Evolutionary conservation across 2,329 filamentous ascomycete genomes (phyloP), one percentile per base, ranked within the genome.

Genomic region (Aspergillus aculeatinus): DNA sequence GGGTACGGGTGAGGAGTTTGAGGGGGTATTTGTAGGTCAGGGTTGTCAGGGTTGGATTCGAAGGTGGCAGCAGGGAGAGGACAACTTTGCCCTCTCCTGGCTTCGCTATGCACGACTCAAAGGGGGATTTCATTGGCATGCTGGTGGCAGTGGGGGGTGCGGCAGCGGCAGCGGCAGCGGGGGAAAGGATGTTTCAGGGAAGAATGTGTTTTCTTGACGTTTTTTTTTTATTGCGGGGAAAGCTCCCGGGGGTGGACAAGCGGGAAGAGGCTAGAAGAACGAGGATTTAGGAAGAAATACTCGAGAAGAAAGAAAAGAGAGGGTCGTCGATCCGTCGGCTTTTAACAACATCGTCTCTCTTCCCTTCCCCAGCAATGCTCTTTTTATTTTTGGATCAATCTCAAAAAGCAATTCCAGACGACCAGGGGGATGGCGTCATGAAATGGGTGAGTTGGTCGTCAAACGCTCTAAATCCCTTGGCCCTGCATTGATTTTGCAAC

Each of bases 21-120:
- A 99, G 83, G 1, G 95, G 95, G 71, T 98, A 99, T 74, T 96
- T 92, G 74, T 96, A 98, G 39, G 88, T 88, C 65, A 96, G 85
- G 33, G 83, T 85, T 62, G 88, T 86, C 31, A 96, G 83, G 50
- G 87, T 87, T 14, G 91, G 91, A 51, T 85, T 85, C 27, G 85
- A 83, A 33, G 88, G 87, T 39, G 93, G 91, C 10, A 93, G 82
- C 5, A 90, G 79, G 21, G 85, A 85, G 59, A 92, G 86, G 56
- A 92, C 82, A 66, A 97, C 89, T 65, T 82, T 84, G 62, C 95
- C 95, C 71, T 91, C 83, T 59, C 95, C 95, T 23, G 93, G 86
- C 56, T 83, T 82, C 25, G 90, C 90, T 44, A 88, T 84, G 29
- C 90, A 90, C 55, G 85, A 81, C 53, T 89, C 87, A 72, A 96